Evolutionary conservation across 116 monocot genomes (phyloP), one percentile per base, ranked within the genome.

Genomic region (Dioscorea cayenensis): DNA sequence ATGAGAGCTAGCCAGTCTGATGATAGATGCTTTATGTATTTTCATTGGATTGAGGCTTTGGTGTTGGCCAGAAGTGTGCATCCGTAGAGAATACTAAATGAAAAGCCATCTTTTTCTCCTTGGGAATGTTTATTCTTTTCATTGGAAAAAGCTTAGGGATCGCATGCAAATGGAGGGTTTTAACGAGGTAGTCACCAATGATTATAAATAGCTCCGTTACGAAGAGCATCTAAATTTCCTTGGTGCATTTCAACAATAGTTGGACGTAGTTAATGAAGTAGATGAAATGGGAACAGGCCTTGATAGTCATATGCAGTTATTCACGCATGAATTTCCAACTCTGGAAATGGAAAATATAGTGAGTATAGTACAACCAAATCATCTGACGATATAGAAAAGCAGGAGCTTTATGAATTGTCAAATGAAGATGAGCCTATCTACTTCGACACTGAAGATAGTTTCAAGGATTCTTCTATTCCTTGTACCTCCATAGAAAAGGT

Each of bases 11-110:
- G 95, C 72, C 84, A 84, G 67, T 95, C 91, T 21, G 95, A 95
- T 75, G 88, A 83, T 48, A 88, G 79, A 64, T 58, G 86, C 89
- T 95, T 77, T 95, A 95, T 71, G 79, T 95, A 71, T 91, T 95
- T 73, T 91, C 95, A 84, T 3, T 95, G 95, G 95, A 89, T 95
- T 83, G 84, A 88, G 55, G 91, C 95, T n/a, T n/a, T n/a, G n/a
- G n/a, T n/a, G n/a, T n/a, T n/a, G n/a, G n/a, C n/a, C n/a, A n/a
- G n/a, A n/a, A 69, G 83, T 69, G 61, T 68, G 70, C 77, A 77
- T 72, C 76, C 81, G 32, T 29, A 76, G 71, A 62, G 62, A 62
- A 62, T 23, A 23, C 25, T 62, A 62, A 84, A 32, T 73, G 78
- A 65, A 25, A 77, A 52, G 32, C 36, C 81, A n/a, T 71, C 84